Evolutionary conservation across 2,329 filamentous ascomycete species (phyloP).

Genomic region (Fusarium stilboides): DNA sequence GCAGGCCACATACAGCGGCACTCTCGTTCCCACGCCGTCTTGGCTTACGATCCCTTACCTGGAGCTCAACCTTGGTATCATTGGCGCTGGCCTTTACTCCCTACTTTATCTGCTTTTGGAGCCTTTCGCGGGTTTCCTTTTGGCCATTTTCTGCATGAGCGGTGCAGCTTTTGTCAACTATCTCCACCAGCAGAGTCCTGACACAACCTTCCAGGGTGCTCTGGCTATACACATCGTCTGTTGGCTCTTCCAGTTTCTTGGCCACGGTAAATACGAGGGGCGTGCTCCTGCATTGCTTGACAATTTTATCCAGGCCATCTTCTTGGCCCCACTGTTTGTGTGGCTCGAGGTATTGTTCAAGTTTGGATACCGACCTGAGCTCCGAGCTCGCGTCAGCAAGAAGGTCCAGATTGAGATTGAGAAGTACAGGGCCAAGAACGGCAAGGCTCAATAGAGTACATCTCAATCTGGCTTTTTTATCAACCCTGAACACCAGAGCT

Average conservation of each 20-base stretch:
- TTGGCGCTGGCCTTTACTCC: constrained; percentile 77
- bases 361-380: constrained; percentile 89
- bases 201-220: constrained; percentile 69
- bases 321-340: constrained; percentile 95
- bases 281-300: constrained; percentile 91
- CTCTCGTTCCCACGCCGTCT: constrained; percentile 74
- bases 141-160: constrained; percentile 82
- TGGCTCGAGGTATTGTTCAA: constrained; percentile 96
- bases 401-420: constrained; percentile 82
- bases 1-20: constrained; percentile 74
- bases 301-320: constrained; percentile 91
- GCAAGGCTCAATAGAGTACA: constrained; percentile 64
- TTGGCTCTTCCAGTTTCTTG: constrained; percentile 93
- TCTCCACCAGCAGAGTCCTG: constrained; percentile 72
- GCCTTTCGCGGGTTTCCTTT: constrained; percentile 86
- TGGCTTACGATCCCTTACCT: constrained; percentile 79
- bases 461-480: constrained; percentile 2
- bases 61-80: constrained; percentile 76
- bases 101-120: constrained; percentile 92
- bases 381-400: constrained; percentile 85
- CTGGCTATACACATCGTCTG: constrained; percentile 78
- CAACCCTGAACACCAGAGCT: constrained; percentile 13
- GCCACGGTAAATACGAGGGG: constrained; percentile 90
- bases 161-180: constrained; percentile 84
- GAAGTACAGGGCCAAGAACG: constrained; percentile 75